Evolutionary conservation across 371 early-diverging fungal species (phyloP), one percentile per base, ranked within the genome.

Genomic region (Nematocida minor): DNA sequence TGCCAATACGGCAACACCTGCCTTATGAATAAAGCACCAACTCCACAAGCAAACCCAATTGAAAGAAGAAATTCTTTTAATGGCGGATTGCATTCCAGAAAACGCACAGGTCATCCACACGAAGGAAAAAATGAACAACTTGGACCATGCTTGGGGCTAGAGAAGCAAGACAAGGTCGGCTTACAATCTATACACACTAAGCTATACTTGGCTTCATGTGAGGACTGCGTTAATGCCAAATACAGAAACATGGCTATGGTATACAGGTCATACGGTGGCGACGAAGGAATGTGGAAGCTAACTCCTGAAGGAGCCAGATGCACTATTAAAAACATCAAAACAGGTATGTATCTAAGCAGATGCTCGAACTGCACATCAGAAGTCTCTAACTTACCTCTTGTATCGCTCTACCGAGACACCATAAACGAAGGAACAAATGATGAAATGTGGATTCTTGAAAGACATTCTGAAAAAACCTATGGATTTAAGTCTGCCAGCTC

Each of bases 101-200:
- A n/a, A n/a, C n/a, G n/a, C n/a, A n/a, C n/a, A n/a, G n/a, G n/a
- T n/a, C n/a, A n/a, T n/a, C n/a, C n/a, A n/a, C n/a, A n/a, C n/a
- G n/a, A n/a, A n/a, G n/a, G n/a, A n/a, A n/a, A n/a, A n/a, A n/a
- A n/a, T n/a, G n/a, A n/a, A n/a, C n/a, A n/a, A n/a, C n/a, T n/a
- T n/a, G 53, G 27, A 66, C 66, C 66, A 25, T 70, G 71, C 53
- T 25, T 70, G n/a, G 71, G 71, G 2, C 47, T 70, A 14, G 64
- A 70, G 2, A 44, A 29, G 27, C 51, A 36, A 46, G 46, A 48
- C 25, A 36, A 60, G 38, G 64, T 64, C 11, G 48, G 46, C 9
- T 11, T 70, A 16, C 60, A 51, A 47, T 70, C 71, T 31, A 44
- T 27, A 20, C 20, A 44, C 0, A 70, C n/a, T 6, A 3, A 48